A percentile compares a stretch with the other conserved stretches of the same genome.
Evolutionary conservation across 352 stramenopile species (phyloP).

Genomic region (Globisporangium acanthophoron): DNA sequence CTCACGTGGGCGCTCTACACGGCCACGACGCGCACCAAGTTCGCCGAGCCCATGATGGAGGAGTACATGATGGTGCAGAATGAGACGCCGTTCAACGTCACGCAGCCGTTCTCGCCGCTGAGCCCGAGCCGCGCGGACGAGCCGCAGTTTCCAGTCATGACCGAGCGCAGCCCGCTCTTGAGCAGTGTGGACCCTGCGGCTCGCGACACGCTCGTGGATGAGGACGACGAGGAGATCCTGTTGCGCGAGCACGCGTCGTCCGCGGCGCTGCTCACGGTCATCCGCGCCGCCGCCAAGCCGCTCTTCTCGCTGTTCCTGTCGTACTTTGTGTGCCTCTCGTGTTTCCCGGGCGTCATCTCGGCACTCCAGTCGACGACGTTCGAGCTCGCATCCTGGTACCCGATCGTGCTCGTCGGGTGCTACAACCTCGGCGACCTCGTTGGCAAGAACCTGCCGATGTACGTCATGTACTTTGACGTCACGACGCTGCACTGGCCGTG

Average conservation of each 20-base stretch:
- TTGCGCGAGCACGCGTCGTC: slow-evolving; percentile 32
- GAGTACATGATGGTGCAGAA: slow-evolving; percentile 67
- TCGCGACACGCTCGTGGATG: slow-evolving; percentile 10
- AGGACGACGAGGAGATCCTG: slow-evolving; percentile 21
- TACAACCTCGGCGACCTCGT: slow-evolving; percentile 75
- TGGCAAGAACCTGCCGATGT: slow-evolving; percentile 73
- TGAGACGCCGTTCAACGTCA: slow-evolving; percentile 41
- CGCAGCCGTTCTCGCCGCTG: slow-evolving; percentile 49
- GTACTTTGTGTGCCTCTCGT: slow-evolving; percentile 73
- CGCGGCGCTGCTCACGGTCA: slow-evolving; percentile 49
- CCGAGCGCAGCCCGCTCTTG: slow-evolving; percentile 45
- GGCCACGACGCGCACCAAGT: slow-evolving; percentile 41
- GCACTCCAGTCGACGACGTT: slow-evolving; percentile 59
- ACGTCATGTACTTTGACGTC: slow-evolving; percentile 66
- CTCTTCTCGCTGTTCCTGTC: slow-evolving; percentile 77
- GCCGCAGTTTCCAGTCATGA: slow-evolving; percentile 15
- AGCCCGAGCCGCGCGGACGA: slow-evolving; percentile 23
- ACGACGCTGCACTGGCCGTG: slow-evolving; percentile 62
- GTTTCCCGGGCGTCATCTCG: slow-evolving; percentile 75
- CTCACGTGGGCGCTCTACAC: slow-evolving; percentile 54
- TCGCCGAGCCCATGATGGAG: slow-evolving; percentile 54
- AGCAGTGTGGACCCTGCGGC: slow-evolving; percentile 4
- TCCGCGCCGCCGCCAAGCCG: slow-evolving; percentile 58
- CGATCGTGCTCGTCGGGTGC: slow-evolving; percentile 67
- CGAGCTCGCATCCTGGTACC: slow-evolving; percentile 60